Conservation (phyloP, 768 basidiomycete species). For the Tricholoma terreum region DNA sequence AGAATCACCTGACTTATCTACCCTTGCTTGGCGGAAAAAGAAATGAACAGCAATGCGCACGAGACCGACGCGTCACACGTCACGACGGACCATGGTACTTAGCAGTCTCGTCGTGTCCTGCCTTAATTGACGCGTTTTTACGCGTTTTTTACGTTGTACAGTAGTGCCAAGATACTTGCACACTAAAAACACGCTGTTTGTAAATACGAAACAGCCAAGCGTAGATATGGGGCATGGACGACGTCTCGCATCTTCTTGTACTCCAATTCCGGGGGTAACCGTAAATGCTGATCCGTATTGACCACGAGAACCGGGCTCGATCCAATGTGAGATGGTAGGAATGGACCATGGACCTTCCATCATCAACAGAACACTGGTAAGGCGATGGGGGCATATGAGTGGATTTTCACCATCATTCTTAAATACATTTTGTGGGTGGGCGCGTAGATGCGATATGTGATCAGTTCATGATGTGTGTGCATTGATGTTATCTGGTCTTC, state of each 20-base stretch:
- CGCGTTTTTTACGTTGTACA: slow-evolving; percentile 41
- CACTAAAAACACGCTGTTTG: slow-evolving; percentile 8
- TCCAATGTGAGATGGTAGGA: background rate
- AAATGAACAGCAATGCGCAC: slow-evolving; percentile 7
- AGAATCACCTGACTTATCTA: slow-evolving; percentile 10
- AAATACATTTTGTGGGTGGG: background rate
- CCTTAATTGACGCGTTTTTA: slow-evolving; percentile 40
- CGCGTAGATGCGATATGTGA: background rate
- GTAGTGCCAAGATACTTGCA: slow-evolving; percentile 3
- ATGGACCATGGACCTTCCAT: slow-evolving; percentile 2
- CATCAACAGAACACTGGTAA: background rate
- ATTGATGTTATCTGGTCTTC: background rate
- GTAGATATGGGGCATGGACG: slow-evolving; percentile 1
- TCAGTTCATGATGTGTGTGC: background rate
- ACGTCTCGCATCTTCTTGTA: background rate
- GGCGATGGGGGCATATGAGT: background rate
- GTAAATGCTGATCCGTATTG: slow-evolving; percentile 34
- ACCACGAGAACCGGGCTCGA: slow-evolving; percentile 23
- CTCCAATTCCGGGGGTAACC: slow-evolving; percentile 19
- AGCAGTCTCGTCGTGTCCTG: slow-evolving; percentile 15
- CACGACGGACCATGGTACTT: background rate
- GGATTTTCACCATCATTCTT: background rate
- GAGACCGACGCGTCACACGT: slow-evolving; percentile 10
- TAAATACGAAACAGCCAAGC: background rate
- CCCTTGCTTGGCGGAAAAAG: slow-evolving; percentile 11